Evolutionary conservation across 169 alveolate genomes (phyloP).

Genomic region (Amoebophrya sp.): DNA sequence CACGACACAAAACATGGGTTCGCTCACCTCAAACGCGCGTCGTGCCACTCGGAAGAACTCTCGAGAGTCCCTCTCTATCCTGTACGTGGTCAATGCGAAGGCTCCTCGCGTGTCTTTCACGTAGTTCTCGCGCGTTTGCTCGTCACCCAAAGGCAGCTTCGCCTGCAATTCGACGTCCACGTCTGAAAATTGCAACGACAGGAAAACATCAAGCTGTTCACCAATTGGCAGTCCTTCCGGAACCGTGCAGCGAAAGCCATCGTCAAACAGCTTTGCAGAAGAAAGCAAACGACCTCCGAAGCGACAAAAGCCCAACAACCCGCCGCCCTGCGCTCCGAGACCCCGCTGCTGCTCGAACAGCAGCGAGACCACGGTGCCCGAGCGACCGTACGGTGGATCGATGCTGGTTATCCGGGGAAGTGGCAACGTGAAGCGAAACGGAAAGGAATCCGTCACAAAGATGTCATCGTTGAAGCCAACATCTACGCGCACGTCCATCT

Average conservation of each 20-base stretch:
- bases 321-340: background rate
- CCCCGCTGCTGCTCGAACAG: background rate
- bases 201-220: background rate
- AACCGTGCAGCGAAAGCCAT: background rate
- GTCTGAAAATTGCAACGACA: background rate
- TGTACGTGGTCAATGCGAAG: background rate
- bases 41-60: background rate
- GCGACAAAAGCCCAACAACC: background rate
- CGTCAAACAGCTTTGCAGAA: background rate
- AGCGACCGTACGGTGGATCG: background rate
- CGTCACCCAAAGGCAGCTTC: background rate
- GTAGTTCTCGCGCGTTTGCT: background rate
- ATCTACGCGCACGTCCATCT: background rate
- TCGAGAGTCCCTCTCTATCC: background rate
- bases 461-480: background rate
- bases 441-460: background rate
- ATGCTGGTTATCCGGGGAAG: background rate
- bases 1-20: background rate
- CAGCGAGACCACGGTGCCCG: background rate
- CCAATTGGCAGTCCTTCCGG: background rate
- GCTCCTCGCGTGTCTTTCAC: background rate
- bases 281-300: background rate
- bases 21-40: background rate
- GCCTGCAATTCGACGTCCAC: background rate
- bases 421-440: background rate